phyloP scores from a whole-genome alignment of 495 filamentous ascomycete genomes.

The Parmelia sp. region DNA sequence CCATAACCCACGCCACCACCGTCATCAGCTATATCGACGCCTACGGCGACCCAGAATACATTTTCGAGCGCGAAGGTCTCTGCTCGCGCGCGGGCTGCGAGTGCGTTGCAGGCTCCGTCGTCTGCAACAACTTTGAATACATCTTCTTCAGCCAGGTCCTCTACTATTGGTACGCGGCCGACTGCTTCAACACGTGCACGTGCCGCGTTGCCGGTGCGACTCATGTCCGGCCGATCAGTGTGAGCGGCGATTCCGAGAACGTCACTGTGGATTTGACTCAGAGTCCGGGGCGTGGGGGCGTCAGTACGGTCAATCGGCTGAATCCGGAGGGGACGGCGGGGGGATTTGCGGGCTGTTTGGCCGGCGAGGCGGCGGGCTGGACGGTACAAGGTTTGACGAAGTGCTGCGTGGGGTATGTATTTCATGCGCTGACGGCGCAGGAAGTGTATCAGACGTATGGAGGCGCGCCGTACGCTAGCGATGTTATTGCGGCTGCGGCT shows the following conservation, averaged over 20 bases:
- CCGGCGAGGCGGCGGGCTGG: background rate
- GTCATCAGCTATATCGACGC: background rate
- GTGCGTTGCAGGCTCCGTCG: background rate
- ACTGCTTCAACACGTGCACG: background rate
- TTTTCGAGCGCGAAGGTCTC: background rate
- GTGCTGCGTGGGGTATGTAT: background rate
- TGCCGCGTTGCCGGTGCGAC: background rate
- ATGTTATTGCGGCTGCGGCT: background rate
- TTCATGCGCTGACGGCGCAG: background rate
- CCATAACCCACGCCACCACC: background rate
- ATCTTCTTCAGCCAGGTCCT: background rate
- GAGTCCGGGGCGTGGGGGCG: background rate
- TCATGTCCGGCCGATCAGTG: background rate
- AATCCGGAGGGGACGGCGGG: background rate
- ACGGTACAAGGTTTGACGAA: background rate
- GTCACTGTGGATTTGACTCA: background rate
- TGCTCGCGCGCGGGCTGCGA: constrained; percentile 7
- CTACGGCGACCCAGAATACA: background rate
- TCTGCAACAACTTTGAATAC: constrained; percentile 5
- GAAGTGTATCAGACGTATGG: background rate
- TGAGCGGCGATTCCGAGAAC: background rate
- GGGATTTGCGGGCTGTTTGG: background rate
- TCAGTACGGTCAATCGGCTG: background rate
- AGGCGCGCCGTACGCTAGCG: background rate
- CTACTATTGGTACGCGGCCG: background rate